Percentiles rank a stretch among this genome's conserved stretches.
Conservation (phyloP, 1,139 yeast genomes). For the Blastobotrys aristatus region DNA sequence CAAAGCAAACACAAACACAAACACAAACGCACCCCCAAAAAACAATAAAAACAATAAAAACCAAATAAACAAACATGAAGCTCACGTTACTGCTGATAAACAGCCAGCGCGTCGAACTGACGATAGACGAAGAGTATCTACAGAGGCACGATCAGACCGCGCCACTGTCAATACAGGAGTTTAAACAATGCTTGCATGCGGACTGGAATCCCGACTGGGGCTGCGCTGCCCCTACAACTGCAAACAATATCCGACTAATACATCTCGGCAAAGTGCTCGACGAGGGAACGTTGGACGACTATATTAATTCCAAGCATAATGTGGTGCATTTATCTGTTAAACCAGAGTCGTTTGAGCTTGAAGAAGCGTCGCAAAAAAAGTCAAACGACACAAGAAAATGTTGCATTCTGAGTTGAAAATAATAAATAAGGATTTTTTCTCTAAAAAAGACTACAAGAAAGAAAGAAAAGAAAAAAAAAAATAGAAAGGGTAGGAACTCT, state of each 20-base stretch:
- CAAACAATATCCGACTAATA: slow-evolving; percentile 27
- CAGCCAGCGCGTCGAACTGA: slow-evolving; percentile 24
- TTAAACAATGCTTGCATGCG: slow-evolving; percentile 23
- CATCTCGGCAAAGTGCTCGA: slow-evolving; percentile 30
- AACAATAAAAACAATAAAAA: background rate
- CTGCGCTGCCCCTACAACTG: slow-evolving; percentile 20
- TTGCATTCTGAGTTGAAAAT: slow-evolving; percentile 18
- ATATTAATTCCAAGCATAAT: slow-evolving; percentile 21
- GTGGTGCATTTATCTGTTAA: slow-evolving; percentile 31
- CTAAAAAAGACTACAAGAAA: background rate
- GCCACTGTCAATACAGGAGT: slow-evolving; percentile 20
- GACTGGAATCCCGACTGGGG: slow-evolving; percentile 29
- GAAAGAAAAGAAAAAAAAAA: background rate
- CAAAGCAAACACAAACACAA: background rate
- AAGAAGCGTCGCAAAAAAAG: slow-evolving; percentile 3
- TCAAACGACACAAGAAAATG: slow-evolving; percentile 15
- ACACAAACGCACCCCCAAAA: background rate
- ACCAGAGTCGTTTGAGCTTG: slow-evolving; percentile 29
- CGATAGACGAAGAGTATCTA: slow-evolving; percentile 21
- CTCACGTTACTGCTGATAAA: slow-evolving; percentile 15
- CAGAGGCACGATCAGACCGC: background rate
- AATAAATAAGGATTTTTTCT: slow-evolving; percentile 1
- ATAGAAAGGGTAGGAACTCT: background rate
- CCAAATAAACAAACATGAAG: background rate
- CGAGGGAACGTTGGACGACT: slow-evolving; percentile 22